phyloP scores from a whole-genome alignment of 495 filamentous ascomycete species.

The Amniculicola lignicola region DNA sequence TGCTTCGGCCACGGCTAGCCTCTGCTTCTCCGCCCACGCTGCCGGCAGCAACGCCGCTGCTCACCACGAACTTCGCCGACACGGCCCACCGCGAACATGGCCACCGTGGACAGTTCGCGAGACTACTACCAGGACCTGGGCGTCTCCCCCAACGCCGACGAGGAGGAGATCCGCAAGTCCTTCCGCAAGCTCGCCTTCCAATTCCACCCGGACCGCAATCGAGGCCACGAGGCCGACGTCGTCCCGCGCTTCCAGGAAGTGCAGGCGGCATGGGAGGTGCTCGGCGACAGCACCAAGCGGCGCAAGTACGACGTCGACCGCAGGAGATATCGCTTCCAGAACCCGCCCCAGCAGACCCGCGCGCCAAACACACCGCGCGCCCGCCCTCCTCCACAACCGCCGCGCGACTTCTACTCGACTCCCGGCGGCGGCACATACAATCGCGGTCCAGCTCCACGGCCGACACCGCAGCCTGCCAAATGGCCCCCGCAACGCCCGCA shows the following conservation, averaged over 20 bases:
- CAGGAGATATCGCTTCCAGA: slow-evolving; percentile 34
- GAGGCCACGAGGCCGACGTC: slow-evolving; percentile 72
- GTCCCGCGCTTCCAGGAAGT: slow-evolving; percentile 81
- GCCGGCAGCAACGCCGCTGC: too few species aligned
- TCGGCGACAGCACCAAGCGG: slow-evolving; percentile 63
- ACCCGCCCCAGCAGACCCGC: slow-evolving; percentile 23
- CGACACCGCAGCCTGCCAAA: slow-evolving; percentile 11
- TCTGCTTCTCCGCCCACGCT: not conserved
- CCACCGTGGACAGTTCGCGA: slow-evolving; percentile 39
- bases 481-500: slow-evolving; percentile 44
- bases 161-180: slow-evolving; percentile 76
- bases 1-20: not conserved
- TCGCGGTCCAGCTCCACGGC: slow-evolving; percentile 42
- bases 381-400: slow-evolving; percentile 39
- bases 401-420: slow-evolving; percentile 38
- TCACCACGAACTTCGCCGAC: too few species aligned
- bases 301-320: slow-evolving; percentile 76
- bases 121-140: slow-evolving; percentile 90
- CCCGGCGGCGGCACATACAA: slow-evolving; percentile 45
- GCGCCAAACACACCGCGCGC: slow-evolving; percentile 11
- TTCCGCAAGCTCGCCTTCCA: slow-evolving; percentile 81
- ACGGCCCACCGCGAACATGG: slow-evolving; percentile 32
- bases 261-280: slow-evolving; percentile 78
- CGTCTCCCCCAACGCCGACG: slow-evolving; percentile 58
- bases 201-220: slow-evolving; percentile 88